Evolutionary conservation across 805 yeast genomes (phyloP).

Genomic region (Maudiozyma saulgeensis): DNA sequence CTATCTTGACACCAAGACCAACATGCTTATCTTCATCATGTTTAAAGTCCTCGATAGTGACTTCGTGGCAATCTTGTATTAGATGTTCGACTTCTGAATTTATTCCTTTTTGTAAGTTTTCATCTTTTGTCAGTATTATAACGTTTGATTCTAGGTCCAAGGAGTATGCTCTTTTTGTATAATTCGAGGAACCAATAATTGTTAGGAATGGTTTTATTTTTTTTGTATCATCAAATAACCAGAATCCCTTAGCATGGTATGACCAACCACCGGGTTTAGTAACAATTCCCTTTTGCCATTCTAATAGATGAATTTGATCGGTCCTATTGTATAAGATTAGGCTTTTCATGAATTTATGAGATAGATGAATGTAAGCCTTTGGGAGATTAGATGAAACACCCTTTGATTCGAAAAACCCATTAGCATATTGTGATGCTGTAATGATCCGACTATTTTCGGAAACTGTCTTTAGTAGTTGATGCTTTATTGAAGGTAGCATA

Average conservation of each 20-base stretch:
- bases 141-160: constrained; percentile 87
- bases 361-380: constrained; percentile 71
- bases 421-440: constrained; percentile 89
- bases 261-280: constrained; percentile 87
- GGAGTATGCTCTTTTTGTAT: constrained; percentile 80
- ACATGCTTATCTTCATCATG: constrained; percentile 51
- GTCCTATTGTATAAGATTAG: constrained; percentile 36
- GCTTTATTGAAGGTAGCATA: constrained; percentile 66
- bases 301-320: constrained; percentile 46
- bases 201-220: constrained; percentile 55
- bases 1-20: constrained; percentile 52
- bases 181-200: constrained; percentile 86
- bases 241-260: constrained; percentile 93
- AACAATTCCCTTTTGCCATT: constrained; percentile 84
- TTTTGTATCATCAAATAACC: constrained; percentile 54
- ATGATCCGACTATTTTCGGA: constrained; percentile 47
- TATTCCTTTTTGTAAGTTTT: constrained; percentile 48
- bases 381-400: constrained; percentile 81
- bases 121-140: constrained; percentile 61
- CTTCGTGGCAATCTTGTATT: constrained; percentile 39
- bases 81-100: constrained; percentile 54
- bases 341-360: constrained; percentile 54
- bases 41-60: constrained; percentile 53
- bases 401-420: constrained; percentile 78
- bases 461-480: constrained; percentile 44